Base-by-base conservation (phyloP, 345 rosid genomes). In the Aethionema arabicum region DNA sequence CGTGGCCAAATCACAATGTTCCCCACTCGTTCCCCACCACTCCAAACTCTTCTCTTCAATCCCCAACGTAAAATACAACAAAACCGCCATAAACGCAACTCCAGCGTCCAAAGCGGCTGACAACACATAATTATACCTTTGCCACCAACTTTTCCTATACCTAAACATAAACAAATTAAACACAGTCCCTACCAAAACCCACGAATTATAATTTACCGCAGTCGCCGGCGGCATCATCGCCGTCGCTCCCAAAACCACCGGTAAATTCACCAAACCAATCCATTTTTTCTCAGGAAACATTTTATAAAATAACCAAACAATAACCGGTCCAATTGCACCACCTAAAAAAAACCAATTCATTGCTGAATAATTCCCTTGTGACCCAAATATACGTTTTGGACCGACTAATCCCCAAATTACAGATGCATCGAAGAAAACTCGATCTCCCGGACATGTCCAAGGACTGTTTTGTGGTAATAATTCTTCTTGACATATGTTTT, bases 361-460 rank as follows among this genome's bases (percentile, higher is more conserved):
- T 15, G 86, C 79, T 0, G 58, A 43, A 71, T 91, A 91, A 77
- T 83, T 86, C 44, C 98, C 96, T 3, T 76, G 78, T 9, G 79
- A 60, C 15, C 95, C 96, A 21, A 88, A 91, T 45, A 84, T 91
- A 30, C 90, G 67, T 61, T 68, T 91, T 2, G 98, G 96, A 44
- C 91, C 96, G 6, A 81, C 91, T 72, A 88, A 53, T 59, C 95
- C 98, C 96, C 96, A 91, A 57, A 88, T 91, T 48, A 86, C 92
- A 4, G 95, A 83, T 35, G 98, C 96, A 65, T 91, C 95, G 37
- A 88, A 88, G 87, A 91, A 88, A 61, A 91, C 92, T 40, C 88
- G 68, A 52, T 88, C 95, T 30, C 76, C 56, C 0, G 96, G 98
- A 72, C 98, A 88, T 65, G 95, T 88, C 96, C 95, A 91, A 6